phyloP scores from a whole-genome alignment of 2,329 filamentous ascomycete genomes.

The Arthrobotrys sinensis region DNA sequence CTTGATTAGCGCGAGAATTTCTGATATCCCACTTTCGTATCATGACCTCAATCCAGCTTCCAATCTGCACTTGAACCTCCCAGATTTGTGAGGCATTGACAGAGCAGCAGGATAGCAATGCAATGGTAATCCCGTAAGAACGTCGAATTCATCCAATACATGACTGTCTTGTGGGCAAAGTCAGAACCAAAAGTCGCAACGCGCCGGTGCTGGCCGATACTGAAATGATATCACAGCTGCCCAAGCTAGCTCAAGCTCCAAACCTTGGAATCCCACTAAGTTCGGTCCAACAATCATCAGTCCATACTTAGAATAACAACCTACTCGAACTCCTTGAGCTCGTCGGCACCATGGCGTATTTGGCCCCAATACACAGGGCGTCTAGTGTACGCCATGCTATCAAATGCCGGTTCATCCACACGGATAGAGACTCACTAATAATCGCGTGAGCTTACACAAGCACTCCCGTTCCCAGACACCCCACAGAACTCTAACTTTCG shows the following conservation, averaged over 20 bases:
- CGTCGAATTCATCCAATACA: no score
- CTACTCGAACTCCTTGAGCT: not conserved
- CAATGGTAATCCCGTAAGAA: no score
- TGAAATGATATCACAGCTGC: no score
- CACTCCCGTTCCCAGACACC: not conserved
- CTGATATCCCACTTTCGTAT: not conserved
- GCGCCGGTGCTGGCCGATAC: no score
- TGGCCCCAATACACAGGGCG: constrained; percentile 91
- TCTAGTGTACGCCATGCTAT: constrained; percentile 93
- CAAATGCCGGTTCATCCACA: constrained; percentile 81
- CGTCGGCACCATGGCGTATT: constrained; percentile 81
- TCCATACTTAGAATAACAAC: not conserved
- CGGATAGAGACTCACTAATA: constrained; percentile 84
- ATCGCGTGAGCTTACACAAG: constrained; percentile 79
- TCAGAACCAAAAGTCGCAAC: no score
- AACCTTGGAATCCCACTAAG: not conserved
- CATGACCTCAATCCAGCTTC: not conserved
- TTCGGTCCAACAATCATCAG: constrained; percentile 2
- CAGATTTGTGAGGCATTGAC: no score
- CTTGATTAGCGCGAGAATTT: not conserved
- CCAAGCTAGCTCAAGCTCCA: not conserved
- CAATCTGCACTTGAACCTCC: not conserved
- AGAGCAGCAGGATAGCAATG: no score
- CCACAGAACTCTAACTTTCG: constrained; percentile 13
- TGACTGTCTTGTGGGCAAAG: no score